A percentile compares a stretch with the other conserved stretches of the same genome.
These are phyloP conservation scores for Leccinum arenicola DNA, from an alignment of 768 basidiomycete genomes.

Conservation along the genomic window DNA sequence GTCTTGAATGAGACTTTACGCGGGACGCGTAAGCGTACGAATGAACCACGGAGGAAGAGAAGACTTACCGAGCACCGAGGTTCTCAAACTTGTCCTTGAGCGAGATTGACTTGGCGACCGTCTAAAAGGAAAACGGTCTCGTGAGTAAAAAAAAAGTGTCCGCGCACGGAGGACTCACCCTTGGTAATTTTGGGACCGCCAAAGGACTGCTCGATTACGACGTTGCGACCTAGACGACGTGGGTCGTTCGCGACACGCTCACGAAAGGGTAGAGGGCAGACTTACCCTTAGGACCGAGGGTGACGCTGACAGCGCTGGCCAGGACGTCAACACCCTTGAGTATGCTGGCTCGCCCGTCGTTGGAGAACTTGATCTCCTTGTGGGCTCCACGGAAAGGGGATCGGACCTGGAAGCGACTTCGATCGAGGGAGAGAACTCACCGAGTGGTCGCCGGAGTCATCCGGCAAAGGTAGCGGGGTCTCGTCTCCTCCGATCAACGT, in stretches of 20 bases:
- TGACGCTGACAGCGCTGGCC: slow-evolving; percentile 95
- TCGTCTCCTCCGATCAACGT: no score
- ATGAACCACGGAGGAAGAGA: background rate
- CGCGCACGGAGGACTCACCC: slow-evolving; percentile 45
- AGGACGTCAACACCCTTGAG: slow-evolving; percentile 95
- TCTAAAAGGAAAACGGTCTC: slow-evolving; percentile 44
- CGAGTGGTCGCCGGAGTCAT: no score
- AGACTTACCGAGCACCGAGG: slow-evolving; percentile 87
- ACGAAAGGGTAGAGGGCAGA: background rate
- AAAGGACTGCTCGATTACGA: slow-evolving; percentile 94
- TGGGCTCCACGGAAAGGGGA: slow-evolving; percentile 63
- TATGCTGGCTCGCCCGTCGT: slow-evolving; percentile 91
- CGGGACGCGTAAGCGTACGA: background rate
- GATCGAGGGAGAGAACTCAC: no score
- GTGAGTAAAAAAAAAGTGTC: background rate
- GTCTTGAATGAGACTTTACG: slow-evolving; percentile 80
- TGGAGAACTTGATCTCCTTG: slow-evolving; percentile 97
- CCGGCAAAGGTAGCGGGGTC: no score
- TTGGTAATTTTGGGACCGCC: slow-evolving; percentile 96
- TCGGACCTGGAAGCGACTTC: no score
- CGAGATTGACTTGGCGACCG: slow-evolving; percentile 90
- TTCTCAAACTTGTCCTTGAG: slow-evolving; percentile 99
- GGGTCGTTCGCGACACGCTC: slow-evolving; percentile 13
- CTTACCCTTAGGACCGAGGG: slow-evolving; percentile 92
- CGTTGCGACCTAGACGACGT: slow-evolving; percentile 72